Base-by-base conservation (phyloP, 257 asterid species). In the Plantago elongata region DNA sequence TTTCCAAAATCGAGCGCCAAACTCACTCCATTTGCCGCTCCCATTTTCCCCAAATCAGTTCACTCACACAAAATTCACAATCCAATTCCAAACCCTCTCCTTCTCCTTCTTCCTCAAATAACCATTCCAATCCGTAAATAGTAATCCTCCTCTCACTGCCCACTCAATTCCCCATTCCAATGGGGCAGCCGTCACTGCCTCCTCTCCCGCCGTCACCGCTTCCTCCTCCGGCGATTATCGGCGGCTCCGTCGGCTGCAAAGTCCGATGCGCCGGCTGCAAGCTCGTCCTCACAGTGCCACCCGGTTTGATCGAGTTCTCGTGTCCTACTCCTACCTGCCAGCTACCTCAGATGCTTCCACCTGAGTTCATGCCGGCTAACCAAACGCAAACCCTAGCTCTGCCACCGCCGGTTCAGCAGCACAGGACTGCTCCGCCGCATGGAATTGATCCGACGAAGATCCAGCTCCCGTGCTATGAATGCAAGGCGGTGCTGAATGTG, bases 301-400 rank as follows among this genome's bases (percentile, higher is more conserved):
- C 85, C 0, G 94, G 96, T 6, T 64, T 83, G 60, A 83, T 87
- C 57, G 97, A 92, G 75, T 92, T 92, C 69, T 80, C 84, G 18
- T 92, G 99, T 89, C 99, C 99, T 66, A 89, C 96, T 88, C 99
- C 99, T 60, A 77, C 86, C 61, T 92, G 99, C 78, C 74, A 82
- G 76, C 54, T 89, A 72, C 97, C 97, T 60, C 99, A 92, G 80
- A 92, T 92, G 99, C 82, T 92, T 38, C 99, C 99, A 40, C 99
- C 99, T 13, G 91, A 87, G 75, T 77, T 92, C 63, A 75, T 92
- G 85, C 81, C 66, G 46, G 63, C 70, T 46, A 68, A 65, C 27
- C 81, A 63, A 74, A 68, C 79, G 63, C 80, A 55, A 43, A 30
- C 29, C 45, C 63, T 38, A 5, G 49, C 75, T 42, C 78, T 49